Evolutionary conservation across 495 filamentous ascomycete genomes (phyloP).

Genomic region (Aspergillus ostianus): DNA sequence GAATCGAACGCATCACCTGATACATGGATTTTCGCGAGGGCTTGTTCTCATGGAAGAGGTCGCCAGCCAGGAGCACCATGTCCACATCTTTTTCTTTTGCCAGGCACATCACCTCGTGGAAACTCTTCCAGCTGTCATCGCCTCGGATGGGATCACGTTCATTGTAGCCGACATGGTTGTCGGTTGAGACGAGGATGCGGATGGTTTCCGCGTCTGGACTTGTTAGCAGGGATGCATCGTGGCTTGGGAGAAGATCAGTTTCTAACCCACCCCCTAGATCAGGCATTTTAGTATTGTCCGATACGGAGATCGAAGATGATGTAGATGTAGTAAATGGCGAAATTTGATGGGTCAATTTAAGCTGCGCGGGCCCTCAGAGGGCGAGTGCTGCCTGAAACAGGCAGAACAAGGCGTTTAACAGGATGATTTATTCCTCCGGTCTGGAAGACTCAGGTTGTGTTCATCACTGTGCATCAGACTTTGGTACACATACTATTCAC

Average conservation of each 20-base stretch:
- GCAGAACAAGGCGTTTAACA: not conserved
- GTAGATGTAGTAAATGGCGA: not conserved
- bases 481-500: too few species aligned
- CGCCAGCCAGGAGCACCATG: slow-evolving; percentile 92
- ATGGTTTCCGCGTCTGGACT: slow-evolving; percentile 79
- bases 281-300: slow-evolving; percentile 21
- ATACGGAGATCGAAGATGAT: not conserved
- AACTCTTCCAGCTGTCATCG: slow-evolving; percentile 95
- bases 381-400: not conserved
- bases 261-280: slow-evolving; percentile 23
- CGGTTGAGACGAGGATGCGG: slow-evolving; percentile 88
- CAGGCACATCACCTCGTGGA: slow-evolving; percentile 92
- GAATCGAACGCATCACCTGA: slow-evolving; percentile 89
- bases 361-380: too few species aligned
- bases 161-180: slow-evolving; percentile 96
- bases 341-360: not conserved
- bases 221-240: not conserved
- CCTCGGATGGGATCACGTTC: slow-evolving; percentile 91
- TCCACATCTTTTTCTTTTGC: slow-evolving; percentile 87
- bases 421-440: not conserved
- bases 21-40: slow-evolving; percentile 96
- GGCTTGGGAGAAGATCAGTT: not conserved
- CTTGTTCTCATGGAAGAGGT: slow-evolving; percentile 98
- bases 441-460: too few species aligned
- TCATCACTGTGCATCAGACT: too few species aligned